phyloP scores from a whole-genome alignment of 1,284 basidiomycete genomes.

The Agaricales sp. region DNA sequence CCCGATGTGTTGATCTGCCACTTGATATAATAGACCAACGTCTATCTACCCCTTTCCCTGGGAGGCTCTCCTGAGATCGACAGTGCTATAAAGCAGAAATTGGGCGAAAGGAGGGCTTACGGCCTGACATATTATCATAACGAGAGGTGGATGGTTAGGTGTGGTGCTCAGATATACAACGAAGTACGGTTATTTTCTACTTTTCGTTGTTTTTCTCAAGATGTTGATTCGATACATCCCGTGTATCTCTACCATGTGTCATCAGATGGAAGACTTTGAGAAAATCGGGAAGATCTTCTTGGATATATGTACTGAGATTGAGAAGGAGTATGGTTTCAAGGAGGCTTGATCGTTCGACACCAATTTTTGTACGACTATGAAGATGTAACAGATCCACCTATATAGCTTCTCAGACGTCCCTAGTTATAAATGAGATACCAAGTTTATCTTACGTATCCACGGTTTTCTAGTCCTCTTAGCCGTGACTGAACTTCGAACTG shows the following conservation, averaged over 20 bases:
- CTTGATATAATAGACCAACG: slow-evolving; percentile 33
- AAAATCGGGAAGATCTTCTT: slow-evolving; percentile 30
- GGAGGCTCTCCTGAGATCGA: slow-evolving; percentile 20
- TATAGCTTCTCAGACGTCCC: too few species aligned
- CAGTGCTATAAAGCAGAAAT: too few species aligned
- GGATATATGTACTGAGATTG: slow-evolving; percentile 26
- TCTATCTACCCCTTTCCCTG: slow-evolving; percentile 41
- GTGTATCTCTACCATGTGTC: slow-evolving; percentile 2
- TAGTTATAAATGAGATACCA: too few species aligned
- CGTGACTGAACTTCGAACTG: too few species aligned
- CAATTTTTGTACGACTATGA: too few species aligned
- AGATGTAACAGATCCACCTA: too few species aligned
- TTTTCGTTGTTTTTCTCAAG: not conserved
- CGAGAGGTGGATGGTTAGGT: slow-evolving; percentile 60
- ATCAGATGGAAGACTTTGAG: slow-evolving; percentile 44
- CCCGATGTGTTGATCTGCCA: not conserved
- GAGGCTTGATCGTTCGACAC: too few species aligned
- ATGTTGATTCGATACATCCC: too few species aligned
- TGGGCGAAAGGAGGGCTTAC: slow-evolving; percentile 33
- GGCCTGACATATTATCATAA: slow-evolving; percentile 43
- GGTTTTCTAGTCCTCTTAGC: too few species aligned
- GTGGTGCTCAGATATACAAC: slow-evolving; percentile 65
- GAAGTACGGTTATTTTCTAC: slow-evolving; percentile 36
- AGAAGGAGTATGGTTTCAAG: slow-evolving; percentile 11
- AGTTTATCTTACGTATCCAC: too few species aligned